Conservation (phyloP, 2,329 filamentous ascomycete species). For the Cercospora berteroae region DNA sequence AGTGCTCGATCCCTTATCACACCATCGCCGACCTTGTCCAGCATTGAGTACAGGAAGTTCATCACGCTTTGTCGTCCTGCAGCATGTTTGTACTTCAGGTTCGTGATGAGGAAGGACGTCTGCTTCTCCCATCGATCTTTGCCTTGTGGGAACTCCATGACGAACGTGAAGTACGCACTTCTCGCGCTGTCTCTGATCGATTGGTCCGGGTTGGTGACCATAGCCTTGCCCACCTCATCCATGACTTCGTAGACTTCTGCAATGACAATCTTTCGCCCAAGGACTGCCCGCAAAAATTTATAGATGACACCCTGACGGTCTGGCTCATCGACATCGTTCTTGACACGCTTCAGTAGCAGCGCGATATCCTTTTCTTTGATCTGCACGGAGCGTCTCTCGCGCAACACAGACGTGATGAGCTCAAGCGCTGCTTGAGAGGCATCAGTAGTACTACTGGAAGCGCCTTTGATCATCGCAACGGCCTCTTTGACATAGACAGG, state of each 20-base stretch:
- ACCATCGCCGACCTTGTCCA: constrained; percentile 79
- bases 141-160: constrained; percentile 90
- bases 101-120: constrained; percentile 81
- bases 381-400: constrained; percentile 71
- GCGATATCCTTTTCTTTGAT: constrained; percentile 81
- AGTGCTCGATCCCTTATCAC: constrained; percentile 78
- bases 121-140: constrained; percentile 87
- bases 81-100: constrained; percentile 84
- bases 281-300: constrained; percentile 84
- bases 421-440: constrained; percentile 86
- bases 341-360: constrained; percentile 75
- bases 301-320: constrained; percentile 91
- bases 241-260: constrained; percentile 86
- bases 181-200: constrained; percentile 83
- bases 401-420: constrained; percentile 77
- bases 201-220: constrained; percentile 93
- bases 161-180: constrained; percentile 88
- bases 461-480: constrained; percentile 73
- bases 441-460: constrained; percentile 76
- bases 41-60: constrained; percentile 82
- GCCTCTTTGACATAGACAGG: constrained; percentile 83
- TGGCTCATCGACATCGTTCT: constrained; percentile 87
- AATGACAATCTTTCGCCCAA: constrained; percentile 81
- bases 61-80: constrained; percentile 89
- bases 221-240: constrained; percentile 83